Evolutionary conservation across 2,329 filamentous ascomycete genomes (phyloP).

Genomic region (Cladosporium velox): DNA sequence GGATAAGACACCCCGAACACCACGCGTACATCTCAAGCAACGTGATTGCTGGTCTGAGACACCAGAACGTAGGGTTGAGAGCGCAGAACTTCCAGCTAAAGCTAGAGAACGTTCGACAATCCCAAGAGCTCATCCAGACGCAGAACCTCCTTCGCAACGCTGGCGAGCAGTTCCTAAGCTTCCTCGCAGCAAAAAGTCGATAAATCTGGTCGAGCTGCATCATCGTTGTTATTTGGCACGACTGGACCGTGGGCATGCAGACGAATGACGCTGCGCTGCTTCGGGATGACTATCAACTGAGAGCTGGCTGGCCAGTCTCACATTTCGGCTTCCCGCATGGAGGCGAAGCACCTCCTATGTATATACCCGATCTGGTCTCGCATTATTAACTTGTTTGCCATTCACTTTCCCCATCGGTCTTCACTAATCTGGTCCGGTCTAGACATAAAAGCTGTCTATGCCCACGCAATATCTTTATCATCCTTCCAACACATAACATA

Average conservation of each 20-base stretch:
- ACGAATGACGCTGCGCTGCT: not conserved
- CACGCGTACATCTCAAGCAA: not conserved
- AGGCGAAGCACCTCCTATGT: not conserved
- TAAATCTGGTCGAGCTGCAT: not conserved
- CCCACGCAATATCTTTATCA: not conserved
- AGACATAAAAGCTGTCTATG: not conserved
- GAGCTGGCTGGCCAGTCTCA: conserved; percentile 3
- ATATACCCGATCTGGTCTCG: not conserved
- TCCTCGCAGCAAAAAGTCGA: not conserved
- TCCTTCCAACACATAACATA: not conserved
- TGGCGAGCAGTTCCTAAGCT: not conserved
- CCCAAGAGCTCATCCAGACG: not conserved
- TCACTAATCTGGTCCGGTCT: not conserved
- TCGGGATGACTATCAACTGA: not conserved
- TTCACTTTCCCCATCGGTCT: not conserved
- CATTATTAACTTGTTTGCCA: not conserved
- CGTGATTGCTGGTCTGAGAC: not conserved
- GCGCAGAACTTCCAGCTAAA: not conserved
- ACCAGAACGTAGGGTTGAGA: not conserved
- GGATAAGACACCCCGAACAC: not conserved
- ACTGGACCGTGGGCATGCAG: too few relatives aligned
- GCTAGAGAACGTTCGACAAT: not conserved
- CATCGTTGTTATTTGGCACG: not conserved
- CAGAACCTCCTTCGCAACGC: not conserved
- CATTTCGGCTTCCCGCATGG: not conserved